Base-by-base conservation (phyloP, 1,284 basidiomycete genomes). In the Thecaphora thlaspeos region DNA sequence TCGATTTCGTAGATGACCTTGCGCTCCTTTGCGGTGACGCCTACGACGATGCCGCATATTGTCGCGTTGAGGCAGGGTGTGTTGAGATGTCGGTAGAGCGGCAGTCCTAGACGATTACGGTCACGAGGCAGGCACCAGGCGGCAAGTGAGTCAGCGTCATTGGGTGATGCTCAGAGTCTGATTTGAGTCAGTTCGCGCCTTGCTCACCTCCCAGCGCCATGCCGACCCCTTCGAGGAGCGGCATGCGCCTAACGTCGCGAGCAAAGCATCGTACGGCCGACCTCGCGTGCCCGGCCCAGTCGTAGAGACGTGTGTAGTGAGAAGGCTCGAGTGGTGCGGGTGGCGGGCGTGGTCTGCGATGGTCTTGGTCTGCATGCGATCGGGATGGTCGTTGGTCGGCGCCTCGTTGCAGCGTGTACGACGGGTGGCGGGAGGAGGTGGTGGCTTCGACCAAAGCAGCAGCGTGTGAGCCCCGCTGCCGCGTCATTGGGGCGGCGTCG, bases 1-100 rank as follows among this genome's bases (percentile, higher is more conserved):
- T 68, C 65, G 15, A 68, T 52, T 40, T 61, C 43, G 34, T 68
- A 68, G 38, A 51, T 53, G 18, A 59, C 36, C 23, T 60, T 59
- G 32, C 54, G 44, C 10, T 68, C 61, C 24, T 64, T 68, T 2
- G 42, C 41, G 5, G 46, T 56, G n/a, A 56, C 36, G 17, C 58
- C 65, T 5, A 68, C 55, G 39, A 68, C 36, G 41, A 68, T 58
- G 12, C 65, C 65, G 40, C 53, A 61, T 14, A 68, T 47, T 8
- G 56, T 23, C 4, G 58, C 65, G 9, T 46, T 15, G 17, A 63
- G 30, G 14, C 42, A 53, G 9, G 65, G 65, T 21, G 43, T 47
- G 26, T 58, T 43, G 22, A 52, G n/a, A 26, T 58, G 61, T 4
- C 57, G 36, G 21, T 53, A 64, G 2, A 68, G 28, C 2, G 42